Evolutionary conservation across 148 eudicot species (phyloP).

Genomic region (Bassia scoparia): DNA sequence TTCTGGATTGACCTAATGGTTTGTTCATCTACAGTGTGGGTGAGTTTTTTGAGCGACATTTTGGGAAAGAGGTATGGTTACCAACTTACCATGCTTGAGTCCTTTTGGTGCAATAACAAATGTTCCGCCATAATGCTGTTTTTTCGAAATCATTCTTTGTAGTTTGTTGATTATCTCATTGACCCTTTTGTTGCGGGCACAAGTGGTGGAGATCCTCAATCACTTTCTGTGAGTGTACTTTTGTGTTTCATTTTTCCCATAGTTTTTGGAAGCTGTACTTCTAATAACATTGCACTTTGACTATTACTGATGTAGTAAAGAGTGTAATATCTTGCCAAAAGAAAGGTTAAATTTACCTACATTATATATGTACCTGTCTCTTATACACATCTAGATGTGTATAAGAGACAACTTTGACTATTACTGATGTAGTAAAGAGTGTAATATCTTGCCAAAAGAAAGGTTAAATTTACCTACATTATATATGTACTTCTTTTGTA

Average conservation of each 20-base stretch:
- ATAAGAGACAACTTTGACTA: not conserved
- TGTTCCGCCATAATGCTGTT: not conserved
- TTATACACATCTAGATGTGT: too few species aligned
- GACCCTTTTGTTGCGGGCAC: constrained; percentile 96
- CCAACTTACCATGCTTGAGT: not conserved
- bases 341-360: not conserved
- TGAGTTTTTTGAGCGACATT: constrained; percentile 87
- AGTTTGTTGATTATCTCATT: constrained; percentile 88
- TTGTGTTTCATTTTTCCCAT: constrained; percentile 8
- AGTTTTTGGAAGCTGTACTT: not conserved
- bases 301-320: not conserved
- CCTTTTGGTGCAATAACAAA: not conserved
- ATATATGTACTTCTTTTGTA: constrained; percentile 32
- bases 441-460: not conserved
- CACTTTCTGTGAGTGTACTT: constrained; percentile 72
- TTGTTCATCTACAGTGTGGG: constrained; percentile 61
- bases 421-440: not conserved
- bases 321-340: not conserved
- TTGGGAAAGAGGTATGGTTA: constrained; percentile 76
- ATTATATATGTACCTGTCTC: constrained; percentile 1
- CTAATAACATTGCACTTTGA: not conserved
- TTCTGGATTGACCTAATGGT: constrained; percentile 11
- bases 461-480: not conserved
- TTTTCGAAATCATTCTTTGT: not conserved
- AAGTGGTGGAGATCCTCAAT: constrained; percentile 86